These are phyloP conservation scores for Geranomyces michiganensis DNA, from an alignment of 192 early-diverging fungal species.

Conservation along the genomic window DNA sequence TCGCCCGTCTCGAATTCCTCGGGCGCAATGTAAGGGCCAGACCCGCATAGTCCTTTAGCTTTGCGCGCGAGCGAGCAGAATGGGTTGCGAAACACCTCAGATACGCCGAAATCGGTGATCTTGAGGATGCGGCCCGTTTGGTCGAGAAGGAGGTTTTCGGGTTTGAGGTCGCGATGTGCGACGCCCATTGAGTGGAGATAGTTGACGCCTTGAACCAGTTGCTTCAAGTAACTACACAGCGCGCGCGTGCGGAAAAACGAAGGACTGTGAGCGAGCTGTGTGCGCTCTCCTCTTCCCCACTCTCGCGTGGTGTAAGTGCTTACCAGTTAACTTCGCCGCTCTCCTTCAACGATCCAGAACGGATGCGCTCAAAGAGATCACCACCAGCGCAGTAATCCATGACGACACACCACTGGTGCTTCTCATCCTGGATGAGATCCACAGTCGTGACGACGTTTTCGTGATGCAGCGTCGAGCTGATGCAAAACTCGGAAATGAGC, in stretches of 20 bases:
- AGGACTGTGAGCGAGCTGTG: too few species aligned
- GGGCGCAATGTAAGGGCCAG: slow-evolving; percentile 96
- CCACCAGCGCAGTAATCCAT: slow-evolving; percentile 97
- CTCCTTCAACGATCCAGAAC: slow-evolving; percentile 71
- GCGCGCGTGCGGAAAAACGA: too few species aligned
- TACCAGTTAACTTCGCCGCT: slow-evolving; percentile 77
- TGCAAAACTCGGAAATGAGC: slow-evolving; percentile 93
- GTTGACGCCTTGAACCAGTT: slow-evolving; percentile 84
- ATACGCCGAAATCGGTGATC: slow-evolving; percentile 98
- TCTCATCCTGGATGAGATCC: slow-evolving; percentile 94
- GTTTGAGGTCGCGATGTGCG: slow-evolving; percentile 94
- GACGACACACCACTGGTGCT: slow-evolving; percentile 64
- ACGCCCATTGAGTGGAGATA: slow-evolving; percentile 94
- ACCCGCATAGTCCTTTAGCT: slow-evolving; percentile 89
- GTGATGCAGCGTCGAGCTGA: slow-evolving; percentile 87
- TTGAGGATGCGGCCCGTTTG: slow-evolving; percentile 76
- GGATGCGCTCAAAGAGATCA: slow-evolving; percentile 83
- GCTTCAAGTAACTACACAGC: slow-evolving; percentile 86
- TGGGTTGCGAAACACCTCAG: slow-evolving; percentile 89
- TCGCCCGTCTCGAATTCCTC: slow-evolving; percentile 71
- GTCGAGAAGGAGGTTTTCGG: slow-evolving; percentile 91
- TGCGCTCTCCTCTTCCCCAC: too few species aligned
- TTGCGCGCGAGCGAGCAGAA: slow-evolving; percentile 79
- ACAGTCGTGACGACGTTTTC: slow-evolving; percentile 89
- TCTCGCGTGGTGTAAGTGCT: too few species aligned